Evolutionary conservation across 768 basidiomycete species (phyloP), one percentile per base, ranked within the genome.

Genomic region (Pisolithus orientalis): DNA sequence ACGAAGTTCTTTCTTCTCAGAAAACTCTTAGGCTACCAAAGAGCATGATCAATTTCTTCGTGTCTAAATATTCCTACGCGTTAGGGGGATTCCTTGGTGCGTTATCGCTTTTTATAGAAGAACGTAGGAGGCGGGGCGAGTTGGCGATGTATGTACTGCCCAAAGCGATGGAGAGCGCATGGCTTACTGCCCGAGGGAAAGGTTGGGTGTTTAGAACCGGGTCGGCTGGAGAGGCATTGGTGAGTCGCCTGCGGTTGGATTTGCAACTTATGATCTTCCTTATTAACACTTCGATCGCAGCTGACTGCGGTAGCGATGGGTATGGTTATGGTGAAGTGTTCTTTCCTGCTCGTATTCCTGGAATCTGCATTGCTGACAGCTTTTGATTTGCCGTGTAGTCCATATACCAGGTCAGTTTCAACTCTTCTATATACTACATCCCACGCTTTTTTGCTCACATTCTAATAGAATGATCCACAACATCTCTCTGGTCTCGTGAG

Each of bases 61-160:
- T 80, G 13, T 83, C 84, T 39, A 89, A 84, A 60, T 75, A 74
- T 37, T 82, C 85, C 25, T 93, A 85, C 69, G 90, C 80, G 79
- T 32, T 90, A 2, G 75, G 81, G 2, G 94, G 94, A 0, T 74
- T 90, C 40, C 67, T 84, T 6, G 75, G 87, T 9, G 92, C 90
- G 11, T 59, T 95, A 10, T 78, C 90, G 7, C 70, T 98, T 45
- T 82, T 96, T 52, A 78, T 94, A 3, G 95, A 98, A 62, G 94
- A 91, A 62, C 85, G 81, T 71, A 79, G 85, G 60, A 76, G 95
- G n/a, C 78, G 94, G 5, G 87, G 82, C 1, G 95, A 98, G 70
- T 72, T 97, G 57, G 92, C 94, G 55, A 90, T 93, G 92, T 93
- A 87, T 64, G 86, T 84, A 1, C 70, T 97, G 25, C 95, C 95